Percentiles rank a stretch among this genome's conserved stretches.
Evolutionary conservation across 768 basidiomycete species (phyloP).

Genomic region (Chiua virens): DNA sequence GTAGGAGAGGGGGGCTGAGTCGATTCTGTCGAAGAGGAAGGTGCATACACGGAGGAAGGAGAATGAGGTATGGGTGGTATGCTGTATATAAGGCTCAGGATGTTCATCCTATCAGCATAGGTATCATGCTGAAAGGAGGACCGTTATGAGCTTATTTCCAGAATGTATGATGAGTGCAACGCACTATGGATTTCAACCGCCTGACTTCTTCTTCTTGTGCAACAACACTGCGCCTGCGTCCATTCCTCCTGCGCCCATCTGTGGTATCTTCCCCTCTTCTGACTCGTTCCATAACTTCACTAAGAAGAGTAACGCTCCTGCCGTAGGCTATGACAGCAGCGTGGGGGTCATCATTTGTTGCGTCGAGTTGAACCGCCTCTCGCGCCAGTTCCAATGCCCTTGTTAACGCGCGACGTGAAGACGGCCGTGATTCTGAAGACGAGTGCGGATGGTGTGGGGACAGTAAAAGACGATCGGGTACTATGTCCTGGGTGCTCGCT

Average conservation of each 20-base stretch:
- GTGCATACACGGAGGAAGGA: conserved; percentile 50
- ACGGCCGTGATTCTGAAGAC: conserved; percentile 52
- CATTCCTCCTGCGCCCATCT: conserved; percentile 58
- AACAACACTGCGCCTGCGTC: conserved; percentile 74
- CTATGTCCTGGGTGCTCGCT: conserved; percentile 38
- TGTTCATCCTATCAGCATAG: conserved; percentile 92
- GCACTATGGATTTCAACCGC: conserved; percentile 83
- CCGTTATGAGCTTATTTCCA: conserved; percentile 14
- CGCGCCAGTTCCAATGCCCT: conserved; percentile 84
- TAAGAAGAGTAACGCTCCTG: conserved; percentile 80
- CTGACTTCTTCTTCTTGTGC: conserved; percentile 90
- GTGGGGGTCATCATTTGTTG: conserved; percentile 84
- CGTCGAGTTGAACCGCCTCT: conserved; percentile 86
- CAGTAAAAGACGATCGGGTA: conserved; percentile 44
- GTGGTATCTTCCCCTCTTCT: conserved; percentile 81
- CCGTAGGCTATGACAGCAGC: conserved; percentile 89
- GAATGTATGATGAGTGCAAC: conserved; percentile 33
- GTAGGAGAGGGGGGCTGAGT: conserved; percentile 39
- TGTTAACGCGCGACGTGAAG: conserved; percentile 84
- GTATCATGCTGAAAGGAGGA: conserved; percentile 74
- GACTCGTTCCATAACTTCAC: conserved; percentile 92
- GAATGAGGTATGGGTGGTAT: conserved; percentile 77
- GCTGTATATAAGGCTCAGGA: conserved; percentile 85
- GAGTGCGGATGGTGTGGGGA: conserved; percentile 44
- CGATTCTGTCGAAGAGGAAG: conserved; percentile 38